Evolutionary conservation across 257 asterid genomes (phyloP), one percentile per base, ranked within the genome.

Genomic region (Salvia miltiorrhiza): DNA sequence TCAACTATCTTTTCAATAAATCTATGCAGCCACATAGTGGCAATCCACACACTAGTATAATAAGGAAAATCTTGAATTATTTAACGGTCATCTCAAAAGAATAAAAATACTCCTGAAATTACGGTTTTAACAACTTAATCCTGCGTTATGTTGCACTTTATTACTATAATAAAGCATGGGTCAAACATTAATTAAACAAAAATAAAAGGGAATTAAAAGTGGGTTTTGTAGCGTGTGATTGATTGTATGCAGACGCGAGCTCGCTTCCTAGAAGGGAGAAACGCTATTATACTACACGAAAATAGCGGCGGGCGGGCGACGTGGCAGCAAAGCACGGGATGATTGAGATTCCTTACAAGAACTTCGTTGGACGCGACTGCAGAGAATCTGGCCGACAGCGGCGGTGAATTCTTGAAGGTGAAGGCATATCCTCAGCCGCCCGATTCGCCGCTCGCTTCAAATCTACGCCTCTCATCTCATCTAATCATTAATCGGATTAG

Each of bases 391-490:
- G 64, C 4, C 6, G 17, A 13, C 43, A 44, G 41, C 44, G 44
- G 39, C 33, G 61, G 49, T 5, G 32, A 65, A 53, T 67, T 23
- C 52, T 52, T 52, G 5, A 65, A 67, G 57, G 44, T 53, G 30
- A 65, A 68, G 59, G 24, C 72, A 57, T 39, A 44, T 30, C 69
- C 53, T 47, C 26, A 74, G 74, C 78, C 74, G 78, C 49, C 53
- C 33, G 55, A 48, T 49, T n/a, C 52, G 48, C 70, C 64, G 58
- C 1, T 67, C 40, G 70, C 78, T 67, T 74, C 49, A 20, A 26
- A 58, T 23, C 33, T 40, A 74, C 74, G 74, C 52, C 40, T 59
- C 69, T 48, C 20, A 19, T 59, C 69, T 48, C 20, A 19, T 59
- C 58, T 33, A 67, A 73, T 73, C 69, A 65, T 56, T 55, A 2